These are phyloP conservation scores for Biscutella auriculata DNA, from an alignment of 441 rosid genomes.

Conservation along the genomic window DNA sequence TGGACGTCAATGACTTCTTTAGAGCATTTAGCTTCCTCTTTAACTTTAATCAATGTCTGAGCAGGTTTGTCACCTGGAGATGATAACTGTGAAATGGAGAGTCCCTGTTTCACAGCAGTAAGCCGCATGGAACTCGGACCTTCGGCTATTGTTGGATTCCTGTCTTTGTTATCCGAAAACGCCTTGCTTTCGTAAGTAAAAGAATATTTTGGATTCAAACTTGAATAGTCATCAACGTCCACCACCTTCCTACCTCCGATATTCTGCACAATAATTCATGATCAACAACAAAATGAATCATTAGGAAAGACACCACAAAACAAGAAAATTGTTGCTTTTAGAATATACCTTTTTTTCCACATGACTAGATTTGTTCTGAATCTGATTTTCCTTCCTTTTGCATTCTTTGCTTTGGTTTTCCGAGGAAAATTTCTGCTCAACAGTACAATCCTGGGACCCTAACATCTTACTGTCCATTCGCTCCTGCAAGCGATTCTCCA, in stretches of 20 bases:
- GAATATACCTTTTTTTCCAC: slow-evolving; percentile 23
- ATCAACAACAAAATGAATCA: slow-evolving; percentile 13
- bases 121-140: slow-evolving; percentile 14
- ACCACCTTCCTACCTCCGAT: slow-evolving; percentile 30
- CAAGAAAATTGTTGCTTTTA: background rate
- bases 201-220: slow-evolving; percentile 18
- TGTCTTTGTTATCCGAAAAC: slow-evolving; percentile 21
- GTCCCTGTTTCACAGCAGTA: slow-evolving; percentile 21
- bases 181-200: slow-evolving; percentile 19
- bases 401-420: slow-evolving; percentile 25
- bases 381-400: slow-evolving; percentile 27
- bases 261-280: slow-evolving; percentile 40
- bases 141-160: slow-evolving; percentile 28
- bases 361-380: slow-evolving; percentile 21
- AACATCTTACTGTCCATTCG: slow-evolving; percentile 34
- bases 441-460: slow-evolving; percentile 17
- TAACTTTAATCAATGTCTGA: slow-evolving; percentile 28
- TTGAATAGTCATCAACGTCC: slow-evolving; percentile 20
- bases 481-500: slow-evolving; percentile 42
- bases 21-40: slow-evolving; percentile 21
- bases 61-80: slow-evolving; percentile 23
- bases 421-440: slow-evolving; percentile 20
- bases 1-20: slow-evolving; percentile 41
- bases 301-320: background rate
- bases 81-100: slow-evolving; percentile 14